A percentile compares a stretch with the other conserved stretches of the same genome.
Evolutionary conservation across 192 early-diverging fungal genomes (phyloP).

Genomic region (Coemansia sp.): DNA sequence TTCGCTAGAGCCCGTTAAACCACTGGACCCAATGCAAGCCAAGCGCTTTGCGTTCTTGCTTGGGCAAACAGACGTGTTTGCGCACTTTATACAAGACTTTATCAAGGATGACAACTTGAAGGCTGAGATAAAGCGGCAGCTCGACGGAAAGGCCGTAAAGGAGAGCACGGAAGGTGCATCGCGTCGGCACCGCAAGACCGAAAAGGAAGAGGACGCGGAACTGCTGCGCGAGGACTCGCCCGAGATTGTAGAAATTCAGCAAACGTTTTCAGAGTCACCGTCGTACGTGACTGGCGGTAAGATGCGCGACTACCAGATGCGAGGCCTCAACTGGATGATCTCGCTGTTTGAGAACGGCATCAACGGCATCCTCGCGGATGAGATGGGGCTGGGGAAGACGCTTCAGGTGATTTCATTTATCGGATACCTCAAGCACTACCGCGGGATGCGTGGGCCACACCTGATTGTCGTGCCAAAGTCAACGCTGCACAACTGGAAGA

Average conservation of each 20-base stretch:
- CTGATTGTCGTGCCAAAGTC: constrained; percentile 96
- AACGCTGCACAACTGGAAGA: constrained; percentile 94
- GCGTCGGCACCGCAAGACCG: constrained; percentile 87
- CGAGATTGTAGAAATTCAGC: constrained; percentile 52
- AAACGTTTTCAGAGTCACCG: constrained; percentile 89
- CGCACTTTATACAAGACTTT: constrained; percentile 64
- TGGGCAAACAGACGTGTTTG: constrained; percentile 70
- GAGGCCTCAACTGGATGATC: constrained; percentile 98
- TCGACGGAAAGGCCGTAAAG: constrained; percentile 44
- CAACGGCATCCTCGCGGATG: constrained; percentile 98
- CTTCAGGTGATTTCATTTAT: constrained; percentile 95
- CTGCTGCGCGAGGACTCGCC: constrained; percentile 77
- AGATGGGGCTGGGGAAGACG: constrained; percentile 98
- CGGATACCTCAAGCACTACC: constrained; percentile 87
- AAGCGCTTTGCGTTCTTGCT: constrained; percentile 56
- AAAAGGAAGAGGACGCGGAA: constrained; percentile 97
- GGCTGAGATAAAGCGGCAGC: constrained; percentile 46
- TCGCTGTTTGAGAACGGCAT: constrained; percentile 95
- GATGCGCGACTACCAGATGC: constrained; percentile 94
- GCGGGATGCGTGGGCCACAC: constrained; percentile 80
- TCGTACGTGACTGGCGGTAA: constrained; percentile 85
- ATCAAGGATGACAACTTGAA: constrained; percentile 58
- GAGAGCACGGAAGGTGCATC: constrained; percentile 37
- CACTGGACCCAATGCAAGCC: constrained; percentile 48
- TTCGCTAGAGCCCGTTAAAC: constrained; percentile 26